Conservation (phyloP, 2,329 filamentous ascomycete genomes). For the Remersonia thermophila region DNA sequence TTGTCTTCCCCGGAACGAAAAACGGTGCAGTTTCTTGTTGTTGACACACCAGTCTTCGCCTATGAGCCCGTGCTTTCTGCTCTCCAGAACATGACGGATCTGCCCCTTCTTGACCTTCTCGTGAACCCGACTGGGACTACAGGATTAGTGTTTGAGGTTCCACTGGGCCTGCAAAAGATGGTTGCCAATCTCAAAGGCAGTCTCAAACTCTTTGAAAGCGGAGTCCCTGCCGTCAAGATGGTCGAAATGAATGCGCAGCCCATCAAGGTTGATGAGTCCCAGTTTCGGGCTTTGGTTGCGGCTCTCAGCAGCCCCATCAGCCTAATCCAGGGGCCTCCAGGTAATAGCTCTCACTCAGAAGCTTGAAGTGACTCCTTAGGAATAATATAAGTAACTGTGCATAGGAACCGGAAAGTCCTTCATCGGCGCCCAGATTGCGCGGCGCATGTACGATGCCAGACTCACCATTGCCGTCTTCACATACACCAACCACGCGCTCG, state of each 20-base stretch:
- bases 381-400: too few relatives aligned
- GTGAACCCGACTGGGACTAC: constrained; percentile 22
- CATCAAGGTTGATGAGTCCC: constrained; percentile 28
- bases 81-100: constrained; percentile 40
- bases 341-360: constrained; percentile 24
- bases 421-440: constrained; percentile 51
- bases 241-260: not conserved
- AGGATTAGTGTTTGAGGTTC: constrained; percentile 4
- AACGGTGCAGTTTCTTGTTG: constrained; percentile 37
- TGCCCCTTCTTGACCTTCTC: constrained; percentile 44
- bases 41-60: constrained; percentile 55
- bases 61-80: constrained; percentile 54
- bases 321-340: constrained; percentile 62
- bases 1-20: constrained; percentile 22
- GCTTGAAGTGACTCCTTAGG: too few relatives aligned
- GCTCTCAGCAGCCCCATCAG: constrained; percentile 42
- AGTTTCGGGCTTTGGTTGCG: constrained; percentile 42
- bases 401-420: constrained; percentile 65
- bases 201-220: not conserved
- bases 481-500: constrained; percentile 56
- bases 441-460: constrained; percentile 39
- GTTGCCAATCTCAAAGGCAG: not conserved
- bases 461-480: constrained; percentile 50
- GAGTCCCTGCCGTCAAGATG: not conserved
- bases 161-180: not conserved